Conservation (phyloP, 257 asterid genomes). For the Hygrophila difformis region DNA sequence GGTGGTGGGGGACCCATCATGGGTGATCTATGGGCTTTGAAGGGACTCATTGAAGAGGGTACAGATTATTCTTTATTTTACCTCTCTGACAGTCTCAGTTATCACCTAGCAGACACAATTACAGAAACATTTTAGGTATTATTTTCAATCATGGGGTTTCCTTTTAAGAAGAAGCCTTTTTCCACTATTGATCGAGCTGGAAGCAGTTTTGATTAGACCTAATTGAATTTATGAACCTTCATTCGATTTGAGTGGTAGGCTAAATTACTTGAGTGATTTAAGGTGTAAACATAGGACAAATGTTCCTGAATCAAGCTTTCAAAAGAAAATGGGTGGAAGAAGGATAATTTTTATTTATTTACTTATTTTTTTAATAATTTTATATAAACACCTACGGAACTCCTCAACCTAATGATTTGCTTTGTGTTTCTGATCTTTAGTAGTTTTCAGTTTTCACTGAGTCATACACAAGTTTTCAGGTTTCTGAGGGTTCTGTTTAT, state of each 20-base stretch:
- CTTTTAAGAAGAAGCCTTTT: conserved; percentile 3
- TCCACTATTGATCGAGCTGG: too few species aligned
- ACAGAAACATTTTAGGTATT: not conserved
- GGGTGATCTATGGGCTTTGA: conserved; percentile 98
- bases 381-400: too few species aligned
- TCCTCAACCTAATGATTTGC: not conserved
- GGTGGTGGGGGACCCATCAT: conserved; percentile 99
- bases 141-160: not conserved
- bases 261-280: not conserved
- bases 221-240: conserved; percentile 9
- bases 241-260: not conserved
- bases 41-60: conserved; percentile 95
- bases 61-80: conserved; percentile 13
- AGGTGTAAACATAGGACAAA: not conserved
- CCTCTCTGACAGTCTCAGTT: too few species aligned
- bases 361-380: too few species aligned
- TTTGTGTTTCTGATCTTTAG: not conserved
- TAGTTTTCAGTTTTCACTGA: not conserved
- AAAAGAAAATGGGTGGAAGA: too few species aligned
- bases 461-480: conserved; percentile 3
- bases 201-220: too few species aligned
- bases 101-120: conserved; percentile 7
- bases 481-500: conserved; percentile 3
- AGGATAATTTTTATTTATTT: too few species aligned
- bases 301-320: too few species aligned